These are phyloP conservation scores for Xylaria sp. DNA, from an alignment of 2,329 filamentous ascomycete species.

Conservation along the genomic window DNA sequence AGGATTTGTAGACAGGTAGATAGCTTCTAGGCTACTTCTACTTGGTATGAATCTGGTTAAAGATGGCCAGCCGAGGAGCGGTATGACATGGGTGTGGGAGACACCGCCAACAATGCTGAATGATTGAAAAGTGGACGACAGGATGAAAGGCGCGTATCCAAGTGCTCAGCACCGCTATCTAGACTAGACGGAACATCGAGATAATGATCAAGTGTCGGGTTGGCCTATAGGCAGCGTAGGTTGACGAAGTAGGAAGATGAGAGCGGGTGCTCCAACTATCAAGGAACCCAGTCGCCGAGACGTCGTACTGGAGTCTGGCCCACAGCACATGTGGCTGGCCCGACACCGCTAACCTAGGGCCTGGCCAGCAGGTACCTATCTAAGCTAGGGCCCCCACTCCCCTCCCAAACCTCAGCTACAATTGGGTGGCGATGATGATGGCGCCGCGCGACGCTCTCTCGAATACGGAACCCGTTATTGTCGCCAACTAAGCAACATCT, in stretches of 20 bases:
- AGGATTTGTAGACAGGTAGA: not conserved
- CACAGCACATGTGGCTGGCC: slow-evolving; percentile 3
- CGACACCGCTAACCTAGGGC: not conserved
- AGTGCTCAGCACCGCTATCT: slow-evolving; percentile 13
- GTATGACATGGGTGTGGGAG: not conserved
- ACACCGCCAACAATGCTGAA: not conserved
- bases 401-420: too few relatives aligned
- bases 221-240: not conserved
- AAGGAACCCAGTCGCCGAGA: slow-evolving; percentile 11
- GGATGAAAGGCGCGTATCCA: slow-evolving; percentile 8
- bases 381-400: too few relatives aligned
- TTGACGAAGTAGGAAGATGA: slow-evolving; percentile 13
- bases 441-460: too few relatives aligned
- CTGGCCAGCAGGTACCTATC: not conserved
- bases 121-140: not conserved
- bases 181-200: slow-evolving; percentile 2
- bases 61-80: not conserved
- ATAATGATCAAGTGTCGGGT: not conserved
- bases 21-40: not conserved
- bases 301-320: slow-evolving; percentile 8
- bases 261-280: not conserved
- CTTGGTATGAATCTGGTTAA: not conserved
- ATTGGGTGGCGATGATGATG: too few relatives aligned
- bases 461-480: too few relatives aligned
- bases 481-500: too few relatives aligned